Percentiles rank a stretch among this genome's conserved stretches.
Evolutionary conservation across 2,329 filamentous ascomycete species (phyloP).

Genomic region (Emmonsiellopsis sp.): DNA sequence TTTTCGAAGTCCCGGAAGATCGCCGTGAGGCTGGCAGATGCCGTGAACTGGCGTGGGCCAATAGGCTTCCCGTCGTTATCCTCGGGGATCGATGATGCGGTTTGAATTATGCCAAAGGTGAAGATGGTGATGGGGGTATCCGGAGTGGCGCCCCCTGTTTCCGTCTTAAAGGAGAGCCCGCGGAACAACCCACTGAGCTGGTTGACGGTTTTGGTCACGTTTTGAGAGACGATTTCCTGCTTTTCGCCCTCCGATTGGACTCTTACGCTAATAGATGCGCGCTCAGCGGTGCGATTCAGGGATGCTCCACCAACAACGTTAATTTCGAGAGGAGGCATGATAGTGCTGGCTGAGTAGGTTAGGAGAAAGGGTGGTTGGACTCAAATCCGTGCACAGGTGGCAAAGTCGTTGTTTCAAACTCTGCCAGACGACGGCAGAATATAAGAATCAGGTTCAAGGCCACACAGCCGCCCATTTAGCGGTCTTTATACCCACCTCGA

Average conservation of each 20-base stretch:
- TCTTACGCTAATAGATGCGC: background rate
- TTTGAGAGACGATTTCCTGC: background rate
- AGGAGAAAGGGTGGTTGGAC: no score
- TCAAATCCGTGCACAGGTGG: no score
- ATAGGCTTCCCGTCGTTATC: conserved; percentile 7
- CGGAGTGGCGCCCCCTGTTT: conserved; percentile 4
- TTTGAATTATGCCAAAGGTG: conserved; percentile 5
- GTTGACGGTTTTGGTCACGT: background rate
- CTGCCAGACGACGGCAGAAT: no score
- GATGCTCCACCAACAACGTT: background rate
- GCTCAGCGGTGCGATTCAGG: background rate
- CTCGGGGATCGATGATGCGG: background rate
- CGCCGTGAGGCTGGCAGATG: conserved; percentile 12
- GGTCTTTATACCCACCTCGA: no score
- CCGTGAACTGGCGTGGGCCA: conserved; percentile 11
- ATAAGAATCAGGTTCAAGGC: no score
- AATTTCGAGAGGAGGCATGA: background rate
- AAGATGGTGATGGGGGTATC: conserved; percentile 15
- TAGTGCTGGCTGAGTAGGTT: background rate
- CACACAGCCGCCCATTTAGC: no score
- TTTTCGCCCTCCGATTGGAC: background rate
- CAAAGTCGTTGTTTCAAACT: no score
- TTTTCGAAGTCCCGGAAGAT: conserved; percentile 17
- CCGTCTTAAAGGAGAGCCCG: conserved; percentile 4
- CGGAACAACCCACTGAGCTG: background rate